Evolutionary conservation across 1,139 yeast species (phyloP), one percentile per base, ranked within the genome.

Genomic region (Suhomyces panamericanus): DNA sequence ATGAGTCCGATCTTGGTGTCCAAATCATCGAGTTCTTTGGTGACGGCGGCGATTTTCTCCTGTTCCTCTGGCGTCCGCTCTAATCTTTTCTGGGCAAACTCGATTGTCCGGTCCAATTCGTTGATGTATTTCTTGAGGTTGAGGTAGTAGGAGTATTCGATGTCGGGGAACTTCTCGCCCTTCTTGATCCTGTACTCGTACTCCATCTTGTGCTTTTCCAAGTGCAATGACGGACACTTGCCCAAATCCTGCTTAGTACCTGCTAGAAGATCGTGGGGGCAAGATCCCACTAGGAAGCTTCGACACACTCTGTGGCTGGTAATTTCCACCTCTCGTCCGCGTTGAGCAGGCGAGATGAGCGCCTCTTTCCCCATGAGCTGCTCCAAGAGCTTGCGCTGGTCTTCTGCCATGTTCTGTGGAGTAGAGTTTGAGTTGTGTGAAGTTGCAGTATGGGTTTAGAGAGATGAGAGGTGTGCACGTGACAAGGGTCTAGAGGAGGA

Each of bases 171-270:
- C 38, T 59, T 64, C 32, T 77, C 78, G 1, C 87, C 85, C 32
- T 64, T 58, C 46, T 76, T 74, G 32, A 75, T 70, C 45, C 83
- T 80, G 36, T 75, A 71, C 46, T 80, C 86, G 57, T 87, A 91
- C 54, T 88, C 85, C 33, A 87, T 62, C 61, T 83, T 86, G 58
- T 85, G 83, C 54, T 86, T 86, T 54, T 88, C 93, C 32, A 83
- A 64, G 62, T 91, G 98, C 20, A 85, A 67, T 54, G 77, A 80
- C 1, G 91, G 89, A 61, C 98, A 91, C 46, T 76, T 76, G 0
- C 97, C 96, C 48, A 87, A 63, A 59, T 87, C 90, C 59, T 87
- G 88, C 62, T 89, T 90, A 13, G 97, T 87, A 6, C 89, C 89
- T 13, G 78, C 77, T 58, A 91, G 86, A 46, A 91, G 63, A 55